phyloP scores from a whole-genome alignment of 108 stramenopile genomes.

The Mediolabrus comicus region DNA sequence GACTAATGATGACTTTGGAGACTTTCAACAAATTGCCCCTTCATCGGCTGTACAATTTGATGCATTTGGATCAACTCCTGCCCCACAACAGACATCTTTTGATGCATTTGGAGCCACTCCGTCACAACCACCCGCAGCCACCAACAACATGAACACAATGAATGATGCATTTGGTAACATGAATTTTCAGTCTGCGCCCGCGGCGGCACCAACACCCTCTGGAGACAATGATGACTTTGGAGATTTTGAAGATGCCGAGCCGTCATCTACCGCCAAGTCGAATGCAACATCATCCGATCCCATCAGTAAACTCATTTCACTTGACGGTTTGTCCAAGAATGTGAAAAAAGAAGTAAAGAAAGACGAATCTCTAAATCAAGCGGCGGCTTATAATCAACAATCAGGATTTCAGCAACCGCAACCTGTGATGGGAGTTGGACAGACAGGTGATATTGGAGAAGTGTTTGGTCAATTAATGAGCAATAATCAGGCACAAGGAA shows the following conservation, averaged over 20 bases:
- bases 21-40: slow-evolving; percentile 44
- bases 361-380: slow-evolving; percentile 28
- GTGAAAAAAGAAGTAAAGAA: slow-evolving; percentile 45
- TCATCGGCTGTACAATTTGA: slow-evolving; percentile 50
- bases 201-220: slow-evolving; percentile 29
- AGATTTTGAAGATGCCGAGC: slow-evolving; percentile 61
- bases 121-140: background rate
- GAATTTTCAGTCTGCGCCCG: slow-evolving; percentile 11
- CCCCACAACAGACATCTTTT: slow-evolving; percentile 41
- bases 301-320: slow-evolving; percentile 68
- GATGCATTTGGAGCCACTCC: slow-evolving; percentile 61
- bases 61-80: slow-evolving; percentile 49
- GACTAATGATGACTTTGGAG: slow-evolving; percentile 48
- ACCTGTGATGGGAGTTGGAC: slow-evolving; percentile 35
- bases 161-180: slow-evolving; percentile 52
- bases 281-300: slow-evolving; percentile 62
- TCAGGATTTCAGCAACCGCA: slow-evolving; percentile 15
- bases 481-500: slow-evolving; percentile 8
- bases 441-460: slow-evolving; percentile 37
- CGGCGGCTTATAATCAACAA: slow-evolving; percentile 34
- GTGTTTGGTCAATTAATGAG: slow-evolving; percentile 23
- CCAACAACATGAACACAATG: slow-evolving; percentile 32
- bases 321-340: slow-evolving; percentile 81
- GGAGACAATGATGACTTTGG: slow-evolving; percentile 65
- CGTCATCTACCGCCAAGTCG: slow-evolving; percentile 28